Conservation (phyloP, 768 basidiomycete species). For the Macrocybe gigantea region DNA sequence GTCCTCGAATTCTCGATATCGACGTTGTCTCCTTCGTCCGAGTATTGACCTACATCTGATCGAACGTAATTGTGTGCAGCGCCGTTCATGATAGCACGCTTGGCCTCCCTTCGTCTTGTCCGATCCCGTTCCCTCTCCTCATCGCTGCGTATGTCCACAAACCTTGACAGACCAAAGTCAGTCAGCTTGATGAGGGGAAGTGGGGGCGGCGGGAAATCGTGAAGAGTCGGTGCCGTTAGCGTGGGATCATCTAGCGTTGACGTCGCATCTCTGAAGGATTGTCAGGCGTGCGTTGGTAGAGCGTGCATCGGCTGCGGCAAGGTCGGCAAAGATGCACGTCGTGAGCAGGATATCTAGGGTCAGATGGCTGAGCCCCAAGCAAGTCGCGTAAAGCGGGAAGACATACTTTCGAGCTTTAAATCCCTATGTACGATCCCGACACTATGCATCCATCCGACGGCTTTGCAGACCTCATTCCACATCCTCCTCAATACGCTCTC, state of each 20-base stretch:
- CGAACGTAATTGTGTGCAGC: not conserved
- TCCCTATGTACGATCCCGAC: conserved; percentile 86
- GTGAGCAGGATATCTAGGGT: conserved; percentile 71
- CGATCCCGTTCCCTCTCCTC: conserved; percentile 9
- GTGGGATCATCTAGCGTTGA: no score
- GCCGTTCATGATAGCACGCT: not conserved
- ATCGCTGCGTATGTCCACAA: conserved; percentile 53
- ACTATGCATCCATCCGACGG: conserved; percentile 84
- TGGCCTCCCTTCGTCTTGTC: not conserved
- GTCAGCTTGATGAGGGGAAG: conserved; percentile 73
- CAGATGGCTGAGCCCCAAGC: conserved; percentile 2
- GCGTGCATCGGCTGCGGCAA: conserved; percentile 21
- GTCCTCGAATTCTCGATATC: conserved; percentile 12
- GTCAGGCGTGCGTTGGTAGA: conserved; percentile 12
- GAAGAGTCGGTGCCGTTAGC: conserved; percentile 15
- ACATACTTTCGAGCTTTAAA: conserved; percentile 76
- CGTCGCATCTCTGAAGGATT: no score
- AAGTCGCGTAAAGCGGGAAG: not conserved
- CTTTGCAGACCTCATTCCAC: conserved; percentile 70
- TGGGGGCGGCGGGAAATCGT: conserved; percentile 31
- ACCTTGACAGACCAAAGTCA: conserved; percentile 87
- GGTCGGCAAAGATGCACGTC: conserved; percentile 22
- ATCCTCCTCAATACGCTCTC: conserved; percentile 55
- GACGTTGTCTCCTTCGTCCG: not conserved
- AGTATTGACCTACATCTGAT: not conserved